These are phyloP conservation scores for Sporisorium graminicola DNA, from an alignment of 1,284 basidiomycete species.

Conservation along the genomic window DNA sequence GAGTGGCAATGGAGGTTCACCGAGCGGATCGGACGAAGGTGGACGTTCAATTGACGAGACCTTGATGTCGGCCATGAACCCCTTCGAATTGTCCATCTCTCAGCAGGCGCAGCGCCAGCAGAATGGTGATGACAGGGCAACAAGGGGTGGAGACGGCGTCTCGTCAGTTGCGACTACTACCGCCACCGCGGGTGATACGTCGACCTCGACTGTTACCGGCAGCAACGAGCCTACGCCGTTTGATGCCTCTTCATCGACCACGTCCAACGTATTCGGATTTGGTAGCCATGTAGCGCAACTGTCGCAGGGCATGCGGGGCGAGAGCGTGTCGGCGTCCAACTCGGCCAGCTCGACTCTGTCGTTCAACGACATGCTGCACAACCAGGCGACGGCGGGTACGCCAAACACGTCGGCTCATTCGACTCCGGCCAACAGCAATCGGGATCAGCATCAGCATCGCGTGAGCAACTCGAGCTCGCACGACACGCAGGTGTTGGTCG, in stretches of 20 bases:
- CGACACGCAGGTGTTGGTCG: slow-evolving; percentile 5
- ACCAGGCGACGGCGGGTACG: slow-evolving; percentile 5
- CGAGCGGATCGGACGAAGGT: slow-evolving; percentile 17
- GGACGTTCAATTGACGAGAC: slow-evolving; percentile 34
- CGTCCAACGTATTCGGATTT: slow-evolving; percentile 7
- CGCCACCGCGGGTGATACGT: slow-evolving; percentile 17
- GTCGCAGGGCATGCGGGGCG: neutral
- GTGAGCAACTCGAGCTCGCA: neutral
- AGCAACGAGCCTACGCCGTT: slow-evolving; percentile 50
- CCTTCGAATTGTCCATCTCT: slow-evolving; percentile 39
- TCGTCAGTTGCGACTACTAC: neutral
- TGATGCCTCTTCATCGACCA: slow-evolving; percentile 18
- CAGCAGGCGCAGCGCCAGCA: slow-evolving; percentile 18
- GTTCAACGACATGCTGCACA: slow-evolving; percentile 3
- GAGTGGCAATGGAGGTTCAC: slow-evolving; percentile 25
- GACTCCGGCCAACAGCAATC: slow-evolving; percentile 10
- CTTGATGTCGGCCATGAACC: slow-evolving; percentile 35
- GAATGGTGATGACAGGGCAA: neutral
- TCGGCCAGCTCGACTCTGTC: slow-evolving; percentile 9
- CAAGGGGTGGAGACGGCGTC: neutral
- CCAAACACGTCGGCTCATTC: slow-evolving; percentile 18
- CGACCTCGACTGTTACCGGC: slow-evolving; percentile 42
- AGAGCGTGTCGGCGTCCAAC: slow-evolving; percentile 30
- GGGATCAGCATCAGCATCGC: neutral
- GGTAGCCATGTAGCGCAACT: neutral